A percentile compares a stretch with the other conserved stretches of the same genome.
phyloP scores from a whole-genome alignment of 805 yeast species.

The Candida xyloterini region DNA sequence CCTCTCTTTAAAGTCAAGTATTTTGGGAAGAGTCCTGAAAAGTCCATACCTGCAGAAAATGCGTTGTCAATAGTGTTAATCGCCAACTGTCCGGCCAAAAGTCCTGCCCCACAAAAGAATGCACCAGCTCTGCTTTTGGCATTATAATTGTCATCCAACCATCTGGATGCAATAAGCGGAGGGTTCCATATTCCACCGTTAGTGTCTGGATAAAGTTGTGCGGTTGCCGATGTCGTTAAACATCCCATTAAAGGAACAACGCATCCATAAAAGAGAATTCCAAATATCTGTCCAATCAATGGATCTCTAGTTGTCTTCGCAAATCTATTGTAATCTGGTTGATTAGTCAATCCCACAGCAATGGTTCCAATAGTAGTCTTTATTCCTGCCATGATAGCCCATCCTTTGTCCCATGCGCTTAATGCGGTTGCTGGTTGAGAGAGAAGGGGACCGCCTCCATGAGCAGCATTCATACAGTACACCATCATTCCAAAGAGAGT shows the following conservation, averaged over 20 bases:
- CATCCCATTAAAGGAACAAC: conserved; percentile 39
- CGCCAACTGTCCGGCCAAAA: conserved; percentile 36
- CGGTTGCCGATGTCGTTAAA: conserved; percentile 49
- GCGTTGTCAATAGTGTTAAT: conserved; percentile 40
- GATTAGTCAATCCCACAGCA: conserved; percentile 39
- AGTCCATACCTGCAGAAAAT: conserved; percentile 48
- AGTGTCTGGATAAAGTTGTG: conserved; percentile 35
- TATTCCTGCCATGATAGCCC: conserved; percentile 42
- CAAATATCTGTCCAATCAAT: conserved; percentile 11
- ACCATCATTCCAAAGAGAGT: conserved; percentile 25
- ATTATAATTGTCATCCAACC: conserved; percentile 34
- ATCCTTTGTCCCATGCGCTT: conserved; percentile 32
- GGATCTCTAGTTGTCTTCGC: conserved; percentile 21
- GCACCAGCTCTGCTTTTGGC: conserved; percentile 44
- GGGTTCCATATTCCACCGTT: conserved; percentile 50
- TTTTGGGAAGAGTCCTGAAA: conserved; percentile 45
- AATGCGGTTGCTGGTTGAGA: conserved; percentile 15
- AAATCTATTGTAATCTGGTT: conserved; percentile 42
- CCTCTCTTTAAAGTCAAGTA: conserved; percentile 45
- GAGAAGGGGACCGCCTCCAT: conserved; percentile 30
- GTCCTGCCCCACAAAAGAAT: conserved; percentile 42
- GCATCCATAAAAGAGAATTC: conserved; percentile 10
- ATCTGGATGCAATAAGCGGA: conserved; percentile 33
- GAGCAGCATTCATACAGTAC: conserved; percentile 29
- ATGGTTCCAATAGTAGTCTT: conserved; percentile 39